Percentiles rank a stretch among this genome's conserved stretches.
Conservation (phyloP, 345 rosid genomes). For the Pistacia atlantica region DNA sequence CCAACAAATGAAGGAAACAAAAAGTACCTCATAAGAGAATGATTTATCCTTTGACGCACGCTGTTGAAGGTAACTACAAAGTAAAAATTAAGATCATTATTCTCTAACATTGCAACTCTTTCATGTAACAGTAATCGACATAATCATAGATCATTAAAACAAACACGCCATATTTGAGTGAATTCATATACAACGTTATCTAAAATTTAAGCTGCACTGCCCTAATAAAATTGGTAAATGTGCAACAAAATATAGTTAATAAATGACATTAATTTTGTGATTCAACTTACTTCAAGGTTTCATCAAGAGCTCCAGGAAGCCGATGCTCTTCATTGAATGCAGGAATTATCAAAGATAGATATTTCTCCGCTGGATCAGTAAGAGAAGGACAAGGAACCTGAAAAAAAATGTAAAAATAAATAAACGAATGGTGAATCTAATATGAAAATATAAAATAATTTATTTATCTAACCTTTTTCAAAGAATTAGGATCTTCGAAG, state of each 20-base stretch:
- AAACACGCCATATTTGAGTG: background rate
- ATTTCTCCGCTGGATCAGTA: slow-evolving; percentile 76
- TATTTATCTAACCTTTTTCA: slow-evolving; percentile 51
- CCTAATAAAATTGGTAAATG: background rate
- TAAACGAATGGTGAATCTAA: background rate
- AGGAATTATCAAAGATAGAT: slow-evolving; percentile 82
- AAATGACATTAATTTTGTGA: background rate
- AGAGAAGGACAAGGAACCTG: slow-evolving; percentile 76
- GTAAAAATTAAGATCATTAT: slow-evolving; percentile 19
- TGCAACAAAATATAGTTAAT: no score
- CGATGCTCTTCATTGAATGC: slow-evolving; percentile 92
- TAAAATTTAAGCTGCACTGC: background rate
- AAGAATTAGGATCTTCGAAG: slow-evolving; percentile 82
- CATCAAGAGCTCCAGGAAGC: slow-evolving; percentile 88
- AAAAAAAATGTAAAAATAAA: no score
- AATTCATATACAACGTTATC: background rate
- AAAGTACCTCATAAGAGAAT: slow-evolving; percentile 86
- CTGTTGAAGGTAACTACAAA: slow-evolving; percentile 79
- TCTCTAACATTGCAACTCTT: slow-evolving; percentile 2
- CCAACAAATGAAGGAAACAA: slow-evolving; percentile 18
- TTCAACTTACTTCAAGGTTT: slow-evolving; percentile 75
- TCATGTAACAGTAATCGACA: background rate
- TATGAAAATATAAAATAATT: background rate
- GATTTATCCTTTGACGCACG: slow-evolving; percentile 78
- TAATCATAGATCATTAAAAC: slow-evolving; percentile 14